A percentile compares a stretch with the other conserved stretches of the same genome.
These are phyloP conservation scores for Exophiala oligosperma DNA, from an alignment of 2,329 filamentous ascomycete species.

Conservation along the genomic window DNA sequence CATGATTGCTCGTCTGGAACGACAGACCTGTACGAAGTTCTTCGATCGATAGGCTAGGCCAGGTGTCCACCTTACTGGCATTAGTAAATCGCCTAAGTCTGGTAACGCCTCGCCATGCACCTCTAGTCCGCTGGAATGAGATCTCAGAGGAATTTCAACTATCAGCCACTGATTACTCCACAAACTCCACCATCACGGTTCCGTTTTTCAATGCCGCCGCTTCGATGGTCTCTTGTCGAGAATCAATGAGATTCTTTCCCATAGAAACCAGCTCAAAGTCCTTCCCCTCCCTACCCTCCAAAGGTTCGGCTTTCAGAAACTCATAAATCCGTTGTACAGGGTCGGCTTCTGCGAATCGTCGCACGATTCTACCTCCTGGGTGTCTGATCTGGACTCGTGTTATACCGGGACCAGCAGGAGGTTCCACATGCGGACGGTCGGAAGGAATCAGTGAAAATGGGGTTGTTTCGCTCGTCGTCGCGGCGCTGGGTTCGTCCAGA, in stretches of 20 bases:
- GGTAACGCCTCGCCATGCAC: conserved; percentile 13
- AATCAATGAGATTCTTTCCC: conserved; percentile 80
- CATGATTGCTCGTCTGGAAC: no score
- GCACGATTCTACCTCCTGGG: conserved; percentile 78
- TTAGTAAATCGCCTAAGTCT: background rate
- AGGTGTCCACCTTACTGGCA: background rate
- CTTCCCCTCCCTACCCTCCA: conserved; percentile 75
- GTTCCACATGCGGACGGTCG: conserved; percentile 74
- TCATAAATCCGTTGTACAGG: conserved; percentile 84
- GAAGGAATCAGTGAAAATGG: conserved; percentile 72
- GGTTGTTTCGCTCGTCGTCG: conserved; percentile 33
- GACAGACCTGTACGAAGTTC: no score
- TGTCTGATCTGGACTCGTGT: conserved; percentile 94
- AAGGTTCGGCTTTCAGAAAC: conserved; percentile 87
- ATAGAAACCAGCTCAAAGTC: conserved; percentile 87
- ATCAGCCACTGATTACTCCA: conserved; percentile 47
- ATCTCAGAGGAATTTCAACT: background rate
- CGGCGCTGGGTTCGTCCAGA: conserved; percentile 39
- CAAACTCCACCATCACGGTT: conserved; percentile 92
- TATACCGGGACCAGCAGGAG: conserved; percentile 67
- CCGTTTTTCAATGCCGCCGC: conserved; percentile 87
- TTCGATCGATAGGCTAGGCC: background rate
- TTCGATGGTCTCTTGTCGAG: conserved; percentile 71
- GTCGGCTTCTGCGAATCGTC: conserved; percentile 77
- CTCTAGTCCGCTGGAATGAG: background rate